A percentile compares a stretch with the other conserved stretches of the same genome.
Conservation (phyloP, 305 asterid genomes). For the Euphrasia arctica region DNA sequence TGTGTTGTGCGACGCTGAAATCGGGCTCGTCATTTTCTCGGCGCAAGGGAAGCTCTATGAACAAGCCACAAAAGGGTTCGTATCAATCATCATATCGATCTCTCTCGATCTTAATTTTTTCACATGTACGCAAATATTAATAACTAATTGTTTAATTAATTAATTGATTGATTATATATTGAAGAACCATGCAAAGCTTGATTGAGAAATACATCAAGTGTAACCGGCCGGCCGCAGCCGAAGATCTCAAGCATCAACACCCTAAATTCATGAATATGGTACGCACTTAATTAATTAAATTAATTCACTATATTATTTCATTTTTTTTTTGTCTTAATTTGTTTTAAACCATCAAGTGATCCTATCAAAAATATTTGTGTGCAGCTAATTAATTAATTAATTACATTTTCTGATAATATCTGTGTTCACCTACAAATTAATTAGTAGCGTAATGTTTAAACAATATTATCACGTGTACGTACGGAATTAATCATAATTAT, state of each 20-base stretch:
- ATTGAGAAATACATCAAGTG: conserved; percentile 70
- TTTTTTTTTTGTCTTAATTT: not conserved
- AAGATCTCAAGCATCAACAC: conserved; percentile 39
- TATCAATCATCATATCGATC: no score
- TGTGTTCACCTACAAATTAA: no score
- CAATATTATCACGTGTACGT: no score
- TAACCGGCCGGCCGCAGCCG: conserved; percentile 38
- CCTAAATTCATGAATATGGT: conserved; percentile 31
- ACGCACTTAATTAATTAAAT: conserved; percentile 1
- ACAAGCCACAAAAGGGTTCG: conserved; percentile 78
- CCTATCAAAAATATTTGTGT: no score
- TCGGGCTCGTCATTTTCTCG: conserved; percentile 84
- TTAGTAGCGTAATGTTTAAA: no score
- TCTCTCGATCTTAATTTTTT: not conserved
- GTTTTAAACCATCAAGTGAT: no score
- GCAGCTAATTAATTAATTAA: no score
- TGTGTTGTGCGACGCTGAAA: conserved; percentile 88
- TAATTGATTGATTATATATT: not conserved
- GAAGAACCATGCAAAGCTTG: conserved; percentile 71
- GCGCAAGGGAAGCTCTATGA: conserved; percentile 86
- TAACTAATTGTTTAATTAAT: not conserved
- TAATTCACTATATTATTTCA: not conserved
- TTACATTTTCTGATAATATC: no score
- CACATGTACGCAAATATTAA: not conserved
- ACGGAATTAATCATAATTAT: no score